phyloP scores from a whole-genome alignment of 768 basidiomycete species.

The Tulasnella sp. region DNA sequence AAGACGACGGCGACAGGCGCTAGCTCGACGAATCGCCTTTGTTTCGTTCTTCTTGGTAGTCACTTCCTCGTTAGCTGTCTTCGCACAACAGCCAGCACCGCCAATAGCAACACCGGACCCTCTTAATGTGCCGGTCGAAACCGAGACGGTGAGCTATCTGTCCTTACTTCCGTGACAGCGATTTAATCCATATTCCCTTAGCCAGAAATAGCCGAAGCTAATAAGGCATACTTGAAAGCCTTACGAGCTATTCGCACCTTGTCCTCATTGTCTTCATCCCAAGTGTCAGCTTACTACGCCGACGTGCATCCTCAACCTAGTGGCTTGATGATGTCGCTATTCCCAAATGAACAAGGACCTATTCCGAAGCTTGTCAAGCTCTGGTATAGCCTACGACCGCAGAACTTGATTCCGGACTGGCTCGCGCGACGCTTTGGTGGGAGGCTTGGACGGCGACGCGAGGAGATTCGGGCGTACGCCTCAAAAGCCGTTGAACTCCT shows the following conservation, averaged over 20 bases:
- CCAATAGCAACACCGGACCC: background rate
- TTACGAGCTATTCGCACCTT: constrained; percentile 2
- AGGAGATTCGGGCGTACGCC: constrained; percentile 55
- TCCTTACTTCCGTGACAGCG: background rate
- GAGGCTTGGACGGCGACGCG: constrained; percentile 37
- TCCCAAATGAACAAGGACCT: constrained; percentile 56
- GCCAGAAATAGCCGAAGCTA: constrained; percentile 1
- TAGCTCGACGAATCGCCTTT: constrained; percentile 1
- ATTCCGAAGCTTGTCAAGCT: constrained; percentile 59
- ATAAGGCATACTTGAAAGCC: constrained; percentile 1
- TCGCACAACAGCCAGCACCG: background rate
- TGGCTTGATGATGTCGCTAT: constrained; percentile 49
- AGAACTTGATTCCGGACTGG: constrained; percentile 38
- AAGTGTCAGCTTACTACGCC: background rate
- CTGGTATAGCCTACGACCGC: constrained; percentile 48
- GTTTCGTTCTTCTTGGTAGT: constrained; percentile 4
- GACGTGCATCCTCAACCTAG: constrained; percentile 24
- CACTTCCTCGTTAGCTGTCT: background rate
- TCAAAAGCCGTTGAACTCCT: constrained; percentile 73
- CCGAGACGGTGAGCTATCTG: background rate
- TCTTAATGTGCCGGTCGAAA: background rate
- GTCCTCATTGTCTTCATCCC: constrained; percentile 4
- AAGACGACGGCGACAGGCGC: background rate
- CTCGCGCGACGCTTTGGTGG: constrained; percentile 29
- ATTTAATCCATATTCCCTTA: background rate